A percentile compares a stretch with the other conserved stretches of the same genome.
Conservation (phyloP, 169 alveolate genomes). For the Plasmodium vinckei region DNA sequence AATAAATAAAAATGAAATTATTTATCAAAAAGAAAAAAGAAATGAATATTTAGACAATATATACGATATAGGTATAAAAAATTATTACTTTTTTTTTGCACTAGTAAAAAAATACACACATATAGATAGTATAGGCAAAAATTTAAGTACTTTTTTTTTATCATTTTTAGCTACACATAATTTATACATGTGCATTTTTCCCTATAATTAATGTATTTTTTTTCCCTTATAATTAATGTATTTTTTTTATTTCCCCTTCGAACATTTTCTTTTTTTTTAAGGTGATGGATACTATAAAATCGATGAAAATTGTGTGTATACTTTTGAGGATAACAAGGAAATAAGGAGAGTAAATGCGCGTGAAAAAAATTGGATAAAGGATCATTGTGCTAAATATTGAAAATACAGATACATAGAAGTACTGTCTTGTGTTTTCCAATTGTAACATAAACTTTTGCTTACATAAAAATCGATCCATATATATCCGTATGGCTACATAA, state of each 20-base stretch:
- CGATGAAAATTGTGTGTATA: slow-evolving; percentile 33
- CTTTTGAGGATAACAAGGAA: slow-evolving; percentile 24
- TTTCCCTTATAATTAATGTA: not conserved
- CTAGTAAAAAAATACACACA: not conserved
- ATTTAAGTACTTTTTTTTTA: not conserved
- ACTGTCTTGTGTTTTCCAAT: no score
- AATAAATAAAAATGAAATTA: slow-evolving; percentile 42
- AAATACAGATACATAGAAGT: no score
- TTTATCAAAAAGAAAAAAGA: slow-evolving; percentile 36
- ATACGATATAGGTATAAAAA: slow-evolving; percentile 52
- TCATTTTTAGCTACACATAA: not conserved
- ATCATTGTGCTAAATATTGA: slow-evolving; percentile 53
- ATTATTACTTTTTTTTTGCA: not conserved
- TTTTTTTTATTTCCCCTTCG: slow-evolving; percentile 1
- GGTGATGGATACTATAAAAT: slow-evolving; percentile 70
- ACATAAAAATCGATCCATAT: no score
- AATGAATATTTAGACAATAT: slow-evolving; percentile 27
- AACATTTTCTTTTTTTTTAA: not conserved
- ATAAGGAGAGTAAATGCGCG: slow-evolving; percentile 41
- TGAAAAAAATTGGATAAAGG: slow-evolving; percentile 65
- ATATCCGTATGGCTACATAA: no score
- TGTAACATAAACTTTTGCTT: no score
- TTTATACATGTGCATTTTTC: slow-evolving; percentile 9
- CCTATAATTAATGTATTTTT: no score
- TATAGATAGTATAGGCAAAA: not conserved